These are phyloP conservation scores for Dujonia santamariae DNA, from an alignment of 1,139 yeast species.

Conservation along the genomic window DNA sequence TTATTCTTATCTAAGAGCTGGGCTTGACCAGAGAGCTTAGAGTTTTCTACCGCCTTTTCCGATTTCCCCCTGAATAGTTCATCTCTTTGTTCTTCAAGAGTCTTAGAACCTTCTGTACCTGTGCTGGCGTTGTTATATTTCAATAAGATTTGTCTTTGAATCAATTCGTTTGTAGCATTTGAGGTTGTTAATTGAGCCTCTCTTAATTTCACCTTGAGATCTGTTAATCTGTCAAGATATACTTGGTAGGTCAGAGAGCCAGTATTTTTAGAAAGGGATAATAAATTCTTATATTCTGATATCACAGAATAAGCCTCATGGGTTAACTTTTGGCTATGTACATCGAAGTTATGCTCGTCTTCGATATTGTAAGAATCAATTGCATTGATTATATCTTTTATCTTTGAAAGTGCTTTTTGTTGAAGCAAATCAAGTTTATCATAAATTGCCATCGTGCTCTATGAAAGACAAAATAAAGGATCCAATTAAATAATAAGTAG, in stretches of 20 bases:
- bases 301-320: conserved; percentile 4
- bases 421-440: conserved; percentile 5
- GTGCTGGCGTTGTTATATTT: conserved; percentile 4
- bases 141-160: conserved; percentile 27
- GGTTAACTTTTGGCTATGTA: conserved; percentile 3
- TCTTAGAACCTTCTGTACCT: conserved; percentile 2
- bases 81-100: conserved; percentile 7
- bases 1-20: conserved; percentile 48
- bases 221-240: conserved; percentile 20
- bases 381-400: conserved; percentile 2
- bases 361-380: background rate
- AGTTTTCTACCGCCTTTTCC: conserved; percentile 7
- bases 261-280: conserved; percentile 1
- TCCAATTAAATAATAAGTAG: too few relatives aligned
- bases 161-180: conserved; percentile 20
- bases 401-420: conserved; percentile 3
- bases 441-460: conserved; percentile 3
- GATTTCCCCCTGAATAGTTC: conserved; percentile 17
- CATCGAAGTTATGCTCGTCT: conserved; percentile 4
- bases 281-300: conserved; percentile 1
- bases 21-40: conserved; percentile 18
- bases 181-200: conserved; percentile 25
- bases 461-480: too few relatives aligned
- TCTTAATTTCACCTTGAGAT: conserved; percentile 22
- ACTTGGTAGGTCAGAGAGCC: conserved; percentile 11